Evolutionary conservation across 1,284 basidiomycete genomes (phyloP).

Genomic region (Tylopilus sp.): DNA sequence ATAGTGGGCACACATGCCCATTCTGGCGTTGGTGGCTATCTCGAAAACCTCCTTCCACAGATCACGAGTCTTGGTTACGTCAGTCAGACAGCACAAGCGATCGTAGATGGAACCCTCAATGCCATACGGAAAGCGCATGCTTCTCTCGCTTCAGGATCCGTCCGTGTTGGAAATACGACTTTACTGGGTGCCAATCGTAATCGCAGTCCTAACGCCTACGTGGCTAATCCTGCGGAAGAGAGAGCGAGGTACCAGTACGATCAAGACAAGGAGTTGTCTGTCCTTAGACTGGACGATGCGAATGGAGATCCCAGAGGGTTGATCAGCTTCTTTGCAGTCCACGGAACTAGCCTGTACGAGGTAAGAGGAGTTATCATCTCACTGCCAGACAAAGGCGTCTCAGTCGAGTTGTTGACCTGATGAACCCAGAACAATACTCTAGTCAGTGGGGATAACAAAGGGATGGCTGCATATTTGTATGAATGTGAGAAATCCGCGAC

Average conservation of each 20-base stretch:
- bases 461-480: conserved; percentile 75
- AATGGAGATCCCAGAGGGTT: conserved; percentile 58
- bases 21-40: conserved; percentile 74
- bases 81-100: conserved; percentile 61
- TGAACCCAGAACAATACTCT: conserved; percentile 65
- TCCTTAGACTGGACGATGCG: conserved; percentile 59
- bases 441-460: conserved; percentile 74
- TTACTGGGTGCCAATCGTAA: conserved; percentile 69
- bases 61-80: conserved; percentile 73
- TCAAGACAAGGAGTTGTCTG: conserved; percentile 66
- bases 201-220: conserved; percentile 67
- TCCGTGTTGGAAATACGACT: conserved; percentile 65
- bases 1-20: conserved; percentile 76
- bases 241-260: conserved; percentile 61
- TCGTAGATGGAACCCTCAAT: conserved; percentile 62
- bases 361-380: conserved; percentile 34
- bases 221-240: conserved; percentile 66
- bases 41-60: conserved; percentile 73
- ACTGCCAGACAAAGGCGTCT: neutral
- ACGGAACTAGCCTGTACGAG: conserved; percentile 74
- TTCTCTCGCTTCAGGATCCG: conserved; percentile 53
- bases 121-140: conserved; percentile 67
- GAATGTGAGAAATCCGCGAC: conserved; percentile 45
- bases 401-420: neutral
- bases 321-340: conserved; percentile 74